Percentiles rank a stretch among this genome's conserved stretches.
Evolutionary conservation across 192 early-diverging fungal species (phyloP).

Genomic region (Allomyces arbusculus): DNA sequence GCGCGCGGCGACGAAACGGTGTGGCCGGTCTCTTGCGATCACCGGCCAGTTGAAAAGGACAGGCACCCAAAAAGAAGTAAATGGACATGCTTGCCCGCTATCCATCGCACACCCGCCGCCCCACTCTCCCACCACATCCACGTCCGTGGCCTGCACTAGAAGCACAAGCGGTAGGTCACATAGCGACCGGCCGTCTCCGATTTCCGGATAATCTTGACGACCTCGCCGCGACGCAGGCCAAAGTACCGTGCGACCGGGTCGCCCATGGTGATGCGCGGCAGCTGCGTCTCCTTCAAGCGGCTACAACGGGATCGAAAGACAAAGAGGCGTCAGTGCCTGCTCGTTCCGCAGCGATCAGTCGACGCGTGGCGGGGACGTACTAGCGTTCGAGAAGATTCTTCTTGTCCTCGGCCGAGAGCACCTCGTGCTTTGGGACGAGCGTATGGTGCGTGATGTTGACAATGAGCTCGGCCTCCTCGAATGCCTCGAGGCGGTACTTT

Average conservation of each 20-base stretch:
- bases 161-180: conserved; percentile 86
- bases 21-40: no score
- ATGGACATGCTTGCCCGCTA: no score
- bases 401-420: conserved; percentile 73
- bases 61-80: no score
- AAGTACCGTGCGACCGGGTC: conserved; percentile 95
- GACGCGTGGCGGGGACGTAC: conserved; percentile 26
- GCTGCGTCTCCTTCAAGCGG: conserved; percentile 82
- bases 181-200: conserved; percentile 95
- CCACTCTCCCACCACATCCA: no score
- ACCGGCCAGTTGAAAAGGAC: no score
- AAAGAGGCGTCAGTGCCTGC: conserved; percentile 1
- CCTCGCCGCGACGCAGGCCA: conserved; percentile 65
- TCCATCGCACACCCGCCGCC: no score
- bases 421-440: conserved; percentile 84
- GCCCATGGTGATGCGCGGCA: conserved; percentile 66
- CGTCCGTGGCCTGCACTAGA: conserved; percentile 25
- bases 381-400: conserved; percentile 73
- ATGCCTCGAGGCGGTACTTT: conserved; percentile 61
- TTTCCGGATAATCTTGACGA: conserved; percentile 85
- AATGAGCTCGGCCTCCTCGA: conserved; percentile 75
- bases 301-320: conserved; percentile 13
- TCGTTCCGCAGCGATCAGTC: neutral
- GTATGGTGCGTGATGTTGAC: conserved; percentile 95
- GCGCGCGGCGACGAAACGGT: no score